phyloP scores from a whole-genome alignment of 2,329 filamentous ascomycete species.

The Tolypocladium nubicola region DNA sequence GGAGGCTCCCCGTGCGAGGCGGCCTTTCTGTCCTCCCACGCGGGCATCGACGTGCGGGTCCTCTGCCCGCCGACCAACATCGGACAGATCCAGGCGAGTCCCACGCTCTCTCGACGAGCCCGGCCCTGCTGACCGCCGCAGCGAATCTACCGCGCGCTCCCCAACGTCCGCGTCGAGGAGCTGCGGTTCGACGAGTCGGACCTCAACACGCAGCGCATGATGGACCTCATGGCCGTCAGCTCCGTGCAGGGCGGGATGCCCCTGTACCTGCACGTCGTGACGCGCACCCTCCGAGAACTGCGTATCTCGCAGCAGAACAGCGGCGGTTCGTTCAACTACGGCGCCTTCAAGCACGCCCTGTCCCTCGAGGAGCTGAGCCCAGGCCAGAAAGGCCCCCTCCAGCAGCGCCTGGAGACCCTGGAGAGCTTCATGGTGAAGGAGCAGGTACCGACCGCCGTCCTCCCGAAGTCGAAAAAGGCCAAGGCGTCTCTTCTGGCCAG shows the following conservation, averaged over 20 bases:
- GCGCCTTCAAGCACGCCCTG: constrained; percentile 27
- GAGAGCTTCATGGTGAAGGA: constrained; percentile 41
- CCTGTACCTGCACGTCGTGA: constrained; percentile 46
- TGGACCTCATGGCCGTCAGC: constrained; percentile 47
- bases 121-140: constrained; percentile 8
- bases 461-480: background rate
- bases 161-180: constrained; percentile 34
- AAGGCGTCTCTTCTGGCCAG: background rate
- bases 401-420: constrained; percentile 28
- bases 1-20: constrained; percentile 47
- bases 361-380: constrained; percentile 25
- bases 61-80: constrained; percentile 45
- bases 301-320: constrained; percentile 31
- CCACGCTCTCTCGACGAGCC: background rate
- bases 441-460: constrained; percentile 3
- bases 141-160: constrained; percentile 29
- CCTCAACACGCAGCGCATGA: constrained; percentile 47
- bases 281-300: constrained; percentile 46
- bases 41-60: constrained; percentile 35
- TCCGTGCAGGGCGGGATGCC: constrained; percentile 28
- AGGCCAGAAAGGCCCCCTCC: constrained; percentile 42
- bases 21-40: constrained; percentile 38
- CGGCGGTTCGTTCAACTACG: constrained; percentile 35
- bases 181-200: constrained; percentile 39
- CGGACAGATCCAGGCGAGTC: constrained; percentile 22